These are phyloP conservation scores for Echium plantagineum DNA, from an alignment of 257 asterid genomes.

Conservation along the genomic window DNA sequence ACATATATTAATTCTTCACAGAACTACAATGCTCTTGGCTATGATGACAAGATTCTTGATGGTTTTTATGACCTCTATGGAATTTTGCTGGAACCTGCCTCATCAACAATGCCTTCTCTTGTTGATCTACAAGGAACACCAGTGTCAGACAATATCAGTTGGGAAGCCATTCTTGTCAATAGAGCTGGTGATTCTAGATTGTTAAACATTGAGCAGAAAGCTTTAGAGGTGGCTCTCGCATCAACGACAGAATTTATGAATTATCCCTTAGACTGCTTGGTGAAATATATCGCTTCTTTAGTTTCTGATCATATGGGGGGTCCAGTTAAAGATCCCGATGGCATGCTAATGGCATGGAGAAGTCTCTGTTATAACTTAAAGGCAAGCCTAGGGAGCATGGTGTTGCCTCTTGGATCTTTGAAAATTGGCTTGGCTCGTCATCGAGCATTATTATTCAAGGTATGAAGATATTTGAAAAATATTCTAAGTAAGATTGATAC, in stretches of 20 bases:
- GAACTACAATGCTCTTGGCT: slow-evolving; percentile 93
- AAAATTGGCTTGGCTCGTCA: slow-evolving; percentile 90
- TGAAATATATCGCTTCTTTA: slow-evolving; percentile 56
- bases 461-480: slow-evolving; percentile 20
- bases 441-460: slow-evolving; percentile 95
- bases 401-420: slow-evolving; percentile 88
- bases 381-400: slow-evolving; percentile 80
- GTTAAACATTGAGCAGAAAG: slow-evolving; percentile 69
- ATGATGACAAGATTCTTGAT: slow-evolving; percentile 90
- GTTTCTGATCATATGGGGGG: slow-evolving; percentile 97
- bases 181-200: slow-evolving; percentile 66
- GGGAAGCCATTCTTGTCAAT: slow-evolving; percentile 90
- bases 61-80: slow-evolving; percentile 92
- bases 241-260: slow-evolving; percentile 33
- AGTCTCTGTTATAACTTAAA: slow-evolving; percentile 44
- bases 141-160: slow-evolving; percentile 46
- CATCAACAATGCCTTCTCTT: slow-evolving; percentile 89
- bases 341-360: slow-evolving; percentile 73
- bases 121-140: slow-evolving; percentile 78
- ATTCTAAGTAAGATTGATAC: neutral
- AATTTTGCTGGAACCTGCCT: slow-evolving; percentile 46
- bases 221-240: slow-evolving; percentile 53
- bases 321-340: slow-evolving; percentile 77
- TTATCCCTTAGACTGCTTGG: slow-evolving; percentile 33
- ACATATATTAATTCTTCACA: slow-evolving; percentile 78